Conservation (phyloP, 106 monocot species). For the Alisma plantagoaquatica region DNA sequence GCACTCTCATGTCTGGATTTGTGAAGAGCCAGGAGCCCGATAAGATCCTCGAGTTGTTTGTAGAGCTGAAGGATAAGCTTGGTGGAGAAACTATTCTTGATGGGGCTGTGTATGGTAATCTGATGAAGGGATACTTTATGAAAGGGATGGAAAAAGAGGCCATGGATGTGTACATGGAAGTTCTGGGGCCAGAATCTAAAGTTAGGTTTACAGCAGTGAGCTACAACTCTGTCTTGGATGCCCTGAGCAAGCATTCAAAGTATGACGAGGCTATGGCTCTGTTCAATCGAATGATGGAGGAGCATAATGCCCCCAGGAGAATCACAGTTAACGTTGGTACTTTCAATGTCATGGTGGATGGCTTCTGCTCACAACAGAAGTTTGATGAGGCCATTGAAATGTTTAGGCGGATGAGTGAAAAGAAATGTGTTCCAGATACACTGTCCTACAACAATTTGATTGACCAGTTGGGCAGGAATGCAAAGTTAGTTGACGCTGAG, state of each 20-base stretch:
- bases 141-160: slow-evolving; percentile 74
- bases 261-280: slow-evolving; percentile 50
- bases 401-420: slow-evolving; percentile 67
- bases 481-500: slow-evolving; percentile 45
- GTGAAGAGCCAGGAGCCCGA: slow-evolving; percentile 44
- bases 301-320: slow-evolving; percentile 66
- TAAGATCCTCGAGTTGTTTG: slow-evolving; percentile 32
- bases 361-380: slow-evolving; percentile 37
- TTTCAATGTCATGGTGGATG: slow-evolving; percentile 94
- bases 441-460: slow-evolving; percentile 90
- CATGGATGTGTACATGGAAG: slow-evolving; percentile 47
- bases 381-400: slow-evolving; percentile 66
- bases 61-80: slow-evolving; percentile 70
- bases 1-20: slow-evolving; percentile 65
- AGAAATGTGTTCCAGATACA: slow-evolving; percentile 56
- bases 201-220: slow-evolving; percentile 63
- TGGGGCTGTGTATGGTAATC: slow-evolving; percentile 70
- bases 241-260: slow-evolving; percentile 46
- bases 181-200: slow-evolving; percentile 46
- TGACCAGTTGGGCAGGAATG: slow-evolving; percentile 50
- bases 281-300: slow-evolving; percentile 62
- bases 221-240: slow-evolving; percentile 81
- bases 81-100: slow-evolving; percentile 35
- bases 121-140: slow-evolving; percentile 79
- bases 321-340: slow-evolving; percentile 66